Percentiles rank a stretch among this genome's conserved stretches.
Evolutionary conservation across 1,284 basidiomycete genomes (phyloP).

Genomic region (Ceratobasidium sp.): DNA sequence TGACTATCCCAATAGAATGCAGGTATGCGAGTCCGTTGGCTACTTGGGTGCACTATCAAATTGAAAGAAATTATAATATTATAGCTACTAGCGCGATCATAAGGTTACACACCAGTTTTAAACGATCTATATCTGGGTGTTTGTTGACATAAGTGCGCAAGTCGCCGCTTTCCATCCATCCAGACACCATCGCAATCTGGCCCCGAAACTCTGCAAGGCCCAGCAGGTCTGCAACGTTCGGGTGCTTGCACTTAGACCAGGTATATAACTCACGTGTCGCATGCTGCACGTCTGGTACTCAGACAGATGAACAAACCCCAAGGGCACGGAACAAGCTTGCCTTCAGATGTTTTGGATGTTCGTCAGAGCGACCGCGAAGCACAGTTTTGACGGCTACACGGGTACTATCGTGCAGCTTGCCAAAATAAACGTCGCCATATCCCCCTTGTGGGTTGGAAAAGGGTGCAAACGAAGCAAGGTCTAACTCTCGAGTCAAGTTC

Average conservation of each 20-base stretch:
- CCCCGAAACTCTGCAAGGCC: neutral
- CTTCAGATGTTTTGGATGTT: neutral
- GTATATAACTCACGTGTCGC: neutral
- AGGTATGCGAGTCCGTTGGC: neutral
- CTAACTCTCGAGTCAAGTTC: neutral
- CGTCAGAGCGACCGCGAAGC: neutral
- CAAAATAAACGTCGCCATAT: neutral
- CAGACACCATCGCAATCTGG: conserved; percentile 3
- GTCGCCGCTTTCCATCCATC: conserved; percentile 1
- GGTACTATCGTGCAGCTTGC: neutral
- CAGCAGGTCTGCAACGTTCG: neutral
- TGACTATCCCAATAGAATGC: neutral
- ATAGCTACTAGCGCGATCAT: neutral
- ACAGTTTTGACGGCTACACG: neutral
- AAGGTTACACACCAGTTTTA: neutral
- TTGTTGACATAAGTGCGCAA: neutral
- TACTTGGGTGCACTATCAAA: neutral
- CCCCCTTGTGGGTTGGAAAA: neutral
- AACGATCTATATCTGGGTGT: neutral
- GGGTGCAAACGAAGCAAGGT: neutral
- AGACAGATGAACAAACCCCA: neutral
- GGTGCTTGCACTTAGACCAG: conserved; percentile 2
- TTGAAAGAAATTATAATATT: too few species aligned
- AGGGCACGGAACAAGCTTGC: neutral
- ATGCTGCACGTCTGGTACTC: neutral